phyloP scores from a whole-genome alignment of 1,284 basidiomycete genomes.

The Peniophora sp. region DNA sequence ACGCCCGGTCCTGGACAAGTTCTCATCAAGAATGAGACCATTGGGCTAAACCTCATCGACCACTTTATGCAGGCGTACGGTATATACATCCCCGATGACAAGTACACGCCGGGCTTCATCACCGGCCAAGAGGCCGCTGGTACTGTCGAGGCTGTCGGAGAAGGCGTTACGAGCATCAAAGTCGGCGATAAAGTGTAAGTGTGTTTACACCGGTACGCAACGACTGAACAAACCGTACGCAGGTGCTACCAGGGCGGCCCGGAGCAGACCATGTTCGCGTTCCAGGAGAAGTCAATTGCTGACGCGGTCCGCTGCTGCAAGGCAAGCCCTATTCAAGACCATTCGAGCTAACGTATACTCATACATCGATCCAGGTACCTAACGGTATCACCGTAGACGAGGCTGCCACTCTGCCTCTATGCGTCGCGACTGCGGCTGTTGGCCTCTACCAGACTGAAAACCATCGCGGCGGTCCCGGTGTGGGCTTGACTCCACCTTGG shows the following conservation, averaged over 20 bases:
- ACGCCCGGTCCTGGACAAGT: conserved; percentile 20
- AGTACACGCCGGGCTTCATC: conserved; percentile 23
- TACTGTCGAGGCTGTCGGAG: conserved; percentile 35
- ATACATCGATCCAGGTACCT: conserved; percentile 10
- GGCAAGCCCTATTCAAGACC: conserved; percentile 10
- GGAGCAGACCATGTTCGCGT: conserved; percentile 14
- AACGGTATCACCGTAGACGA: conserved; percentile 13
- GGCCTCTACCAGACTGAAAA: conserved; percentile 8
- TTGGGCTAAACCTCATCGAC: conserved; percentile 29
- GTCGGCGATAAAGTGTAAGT: conserved; percentile 42
- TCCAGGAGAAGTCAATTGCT: conserved; percentile 25
- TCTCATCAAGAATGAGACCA: conserved; percentile 25
- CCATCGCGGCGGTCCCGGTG: conserved; percentile 1
- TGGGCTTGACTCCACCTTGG: conserved; percentile 15
- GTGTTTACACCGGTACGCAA: neutral
- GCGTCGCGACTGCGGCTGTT: conserved; percentile 12
- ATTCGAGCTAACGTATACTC: too few relatives aligned
- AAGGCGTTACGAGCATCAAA: conserved; percentile 29
- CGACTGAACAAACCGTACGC: neutral
- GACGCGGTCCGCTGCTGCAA: conserved; percentile 21
- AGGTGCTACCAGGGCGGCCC: conserved; percentile 20
- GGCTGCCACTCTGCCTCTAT: conserved; percentile 13
- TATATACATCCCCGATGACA: neutral
- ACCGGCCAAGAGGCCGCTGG: conserved; percentile 45
- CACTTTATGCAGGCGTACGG: conserved; percentile 28